These are phyloP conservation scores for Fereydounia khargensis DNA, from an alignment of 1,284 basidiomycete genomes.

Conservation along the genomic window DNA sequence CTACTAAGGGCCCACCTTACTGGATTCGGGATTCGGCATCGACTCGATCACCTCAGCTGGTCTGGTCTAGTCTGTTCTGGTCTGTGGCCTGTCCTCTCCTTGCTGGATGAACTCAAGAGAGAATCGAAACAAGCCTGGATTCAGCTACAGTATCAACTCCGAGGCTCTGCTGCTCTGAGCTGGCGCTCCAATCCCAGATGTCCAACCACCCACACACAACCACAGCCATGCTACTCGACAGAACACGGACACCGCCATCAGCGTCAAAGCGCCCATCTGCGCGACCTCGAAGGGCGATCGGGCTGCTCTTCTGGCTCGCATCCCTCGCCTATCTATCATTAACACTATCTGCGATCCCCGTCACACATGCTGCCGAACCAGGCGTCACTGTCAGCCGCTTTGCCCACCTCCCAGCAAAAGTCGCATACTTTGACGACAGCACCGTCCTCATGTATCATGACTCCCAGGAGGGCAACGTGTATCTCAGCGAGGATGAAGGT, in stretches of 20 bases:
- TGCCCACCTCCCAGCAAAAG: slow-evolving; percentile 70
- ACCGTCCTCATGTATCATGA: slow-evolving; percentile 82
- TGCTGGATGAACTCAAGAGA: too few species aligned
- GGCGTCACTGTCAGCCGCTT: slow-evolving; percentile 60
- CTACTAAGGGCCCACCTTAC: too few species aligned
- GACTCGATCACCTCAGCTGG: too few species aligned
- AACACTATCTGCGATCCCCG: not conserved
- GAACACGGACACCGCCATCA: not conserved
- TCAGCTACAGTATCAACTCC: too few species aligned
- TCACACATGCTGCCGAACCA: slow-evolving; percentile 40
- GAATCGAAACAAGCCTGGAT: too few species aligned
- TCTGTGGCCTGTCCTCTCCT: too few species aligned
- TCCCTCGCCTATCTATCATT: slow-evolving; percentile 1
- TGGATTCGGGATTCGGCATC: too few species aligned
- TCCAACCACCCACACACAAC: not conserved
- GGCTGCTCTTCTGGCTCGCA: not conserved
- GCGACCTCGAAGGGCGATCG: slow-evolving; percentile 1
- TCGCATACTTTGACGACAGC: slow-evolving; percentile 92
- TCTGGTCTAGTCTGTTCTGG: too few species aligned
- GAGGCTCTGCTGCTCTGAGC: too few species aligned
- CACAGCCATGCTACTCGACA: not conserved
- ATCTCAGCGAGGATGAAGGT: slow-evolving; percentile 85
- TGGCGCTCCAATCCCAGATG: too few species aligned
- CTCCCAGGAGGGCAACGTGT: slow-evolving; percentile 67
- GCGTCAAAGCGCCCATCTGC: not conserved